Percentiles rank a stretch among this genome's conserved stretches.
phyloP scores from a whole-genome alignment of 495 filamentous ascomycete species.

The Evernia prunastri region DNA sequence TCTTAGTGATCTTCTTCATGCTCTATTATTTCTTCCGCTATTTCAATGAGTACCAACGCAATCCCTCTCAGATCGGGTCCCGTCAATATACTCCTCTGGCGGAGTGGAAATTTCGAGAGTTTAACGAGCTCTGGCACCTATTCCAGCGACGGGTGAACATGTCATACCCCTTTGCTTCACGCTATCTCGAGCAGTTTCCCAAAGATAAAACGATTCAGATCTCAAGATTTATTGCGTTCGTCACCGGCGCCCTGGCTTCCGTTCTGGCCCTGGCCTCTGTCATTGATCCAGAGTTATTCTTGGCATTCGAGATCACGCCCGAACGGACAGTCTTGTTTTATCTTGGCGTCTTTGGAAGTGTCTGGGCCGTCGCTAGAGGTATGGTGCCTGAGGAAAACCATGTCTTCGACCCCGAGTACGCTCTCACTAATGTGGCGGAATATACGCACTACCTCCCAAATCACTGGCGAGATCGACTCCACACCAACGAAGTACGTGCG shows the following conservation, averaged over 20 bases:
- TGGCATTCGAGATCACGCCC: constrained; percentile 81
- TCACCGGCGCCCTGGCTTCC: constrained; percentile 76
- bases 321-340: constrained; percentile 83
- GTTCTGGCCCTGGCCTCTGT: constrained; percentile 75
- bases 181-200: constrained; percentile 93
- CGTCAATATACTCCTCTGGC: constrained; percentile 88
- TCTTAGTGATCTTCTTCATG: constrained; percentile 73
- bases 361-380: constrained; percentile 75
- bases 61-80: constrained; percentile 73
- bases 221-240: constrained; percentile 75
- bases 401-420: constrained; percentile 88
- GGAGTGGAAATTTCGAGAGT: constrained; percentile 97
- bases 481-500: constrained; percentile 74
- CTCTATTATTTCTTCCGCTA: constrained; percentile 87
- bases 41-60: constrained; percentile 92
- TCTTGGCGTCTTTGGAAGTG: constrained; percentile 61
- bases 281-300: constrained; percentile 81
- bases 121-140: constrained; percentile 91
- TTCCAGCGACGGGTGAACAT: constrained; percentile 85
- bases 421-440: constrained; percentile 77
- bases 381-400: constrained; percentile 77
- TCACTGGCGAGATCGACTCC: constrained; percentile 81
- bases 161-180: constrained; percentile 87
- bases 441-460: constrained; percentile 85
- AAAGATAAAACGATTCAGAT: constrained; percentile 86